Base-by-base conservation (phyloP, 352 stramenopile genomes). In the Pythium myriotylum region DNA sequence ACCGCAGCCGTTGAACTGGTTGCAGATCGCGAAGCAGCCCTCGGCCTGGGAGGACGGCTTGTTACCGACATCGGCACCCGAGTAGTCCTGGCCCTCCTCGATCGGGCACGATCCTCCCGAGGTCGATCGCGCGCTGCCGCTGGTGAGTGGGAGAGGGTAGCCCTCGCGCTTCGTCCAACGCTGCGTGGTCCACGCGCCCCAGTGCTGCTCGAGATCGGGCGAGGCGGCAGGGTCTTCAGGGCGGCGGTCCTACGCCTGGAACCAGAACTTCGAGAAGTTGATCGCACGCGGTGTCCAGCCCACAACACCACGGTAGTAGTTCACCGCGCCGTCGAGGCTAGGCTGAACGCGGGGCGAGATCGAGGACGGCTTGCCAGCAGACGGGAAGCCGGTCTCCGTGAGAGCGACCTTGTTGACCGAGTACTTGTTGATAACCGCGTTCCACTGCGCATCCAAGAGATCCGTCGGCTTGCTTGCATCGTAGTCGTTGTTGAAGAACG, bases 401-500 rank as follows among this genome's bases (percentile, higher is more conserved):
- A 76, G 54, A 17, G 54, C 53, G 27, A 81, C 39, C 60, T 77
- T 77, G 33, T 61, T 42, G 20, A 23, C 20, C 6, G 59, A 52
- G 55, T 66, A 81, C 20, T 62, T 62, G 14, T 27, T 58, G 20
- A 53, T 24, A 16, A 63, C 59, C 10, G 33, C 10, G 39, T 74
- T 67, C 72, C 72, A 79, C 41, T 57, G 42, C 20, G 20, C 29
- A 12, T 72, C 37, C 16, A 79, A 60, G 24, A 76, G 27, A 13
- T 46, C 60, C 7, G 41, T 33, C 14, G 72, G 68, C 14, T 74
- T 51, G 23, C 32, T 53, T 5, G 24, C 20, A n/a, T 74, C 27
- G 67, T 72, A 79, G n/a, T 24, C 45, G 48, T 65, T 67, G 56
- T 56, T 59, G 49, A 79, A 79, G 57, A 76, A 79, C 29, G 72